Conservation (phyloP, 179 eudicot genomes). For the Spergularia azorica region DNA sequence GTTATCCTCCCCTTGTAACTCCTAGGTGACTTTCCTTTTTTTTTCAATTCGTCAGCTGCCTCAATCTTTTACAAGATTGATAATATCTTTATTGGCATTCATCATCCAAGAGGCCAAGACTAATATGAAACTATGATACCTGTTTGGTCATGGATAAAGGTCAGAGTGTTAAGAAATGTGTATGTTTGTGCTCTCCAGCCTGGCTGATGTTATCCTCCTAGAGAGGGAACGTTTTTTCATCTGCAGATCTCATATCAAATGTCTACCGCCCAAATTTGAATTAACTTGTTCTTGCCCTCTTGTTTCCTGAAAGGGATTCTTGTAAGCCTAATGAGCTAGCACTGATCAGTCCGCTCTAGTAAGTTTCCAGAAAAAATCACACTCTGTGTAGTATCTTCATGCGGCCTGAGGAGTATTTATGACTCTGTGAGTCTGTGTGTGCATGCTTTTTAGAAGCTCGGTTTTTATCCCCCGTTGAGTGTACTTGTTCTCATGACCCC, state of each 20-base stretch:
- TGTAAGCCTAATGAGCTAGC: neutral
- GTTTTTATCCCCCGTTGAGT: neutral
- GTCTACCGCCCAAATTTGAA: no score
- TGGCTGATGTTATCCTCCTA: neutral
- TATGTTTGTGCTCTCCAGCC: neutral
- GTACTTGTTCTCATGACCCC: neutral
- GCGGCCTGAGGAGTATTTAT: neutral
- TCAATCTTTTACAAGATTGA: neutral
- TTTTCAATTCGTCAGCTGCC: neutral
- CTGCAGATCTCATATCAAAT: no score
- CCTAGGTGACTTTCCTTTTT: neutral
- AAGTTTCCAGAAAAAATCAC: neutral
- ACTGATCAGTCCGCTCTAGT: neutral
- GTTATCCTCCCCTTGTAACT: constrained; percentile 1
- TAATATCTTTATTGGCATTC: neutral
- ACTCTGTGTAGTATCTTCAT: neutral
- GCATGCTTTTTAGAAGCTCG: constrained; percentile 2
- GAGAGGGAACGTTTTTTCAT: no score
- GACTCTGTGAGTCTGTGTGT: constrained; percentile 4
- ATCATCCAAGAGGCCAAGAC: neutral
- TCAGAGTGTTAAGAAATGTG: neutral
- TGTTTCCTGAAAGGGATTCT: neutral
- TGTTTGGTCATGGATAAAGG: no score
- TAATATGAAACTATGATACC: neutral
- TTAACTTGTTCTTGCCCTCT: no score